Evolutionary conservation across 1,139 yeast species (phyloP).

Genomic region (Yamadazyma trypodendri): DNA sequence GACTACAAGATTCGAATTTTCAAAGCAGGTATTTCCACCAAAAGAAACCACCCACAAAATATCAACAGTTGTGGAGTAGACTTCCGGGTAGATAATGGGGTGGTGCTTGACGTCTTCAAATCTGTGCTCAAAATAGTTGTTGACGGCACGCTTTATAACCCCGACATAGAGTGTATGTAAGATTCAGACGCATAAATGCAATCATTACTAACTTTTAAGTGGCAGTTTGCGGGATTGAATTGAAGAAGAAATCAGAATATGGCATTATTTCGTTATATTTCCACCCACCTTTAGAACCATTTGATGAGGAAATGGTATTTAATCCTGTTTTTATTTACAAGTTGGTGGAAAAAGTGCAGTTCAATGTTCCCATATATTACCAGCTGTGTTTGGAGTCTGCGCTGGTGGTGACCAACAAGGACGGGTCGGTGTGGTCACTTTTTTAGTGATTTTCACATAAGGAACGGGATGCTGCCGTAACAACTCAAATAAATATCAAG

Average conservation of each 20-base stretch:
- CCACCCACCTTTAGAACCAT: constrained; percentile 15
- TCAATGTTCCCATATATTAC: constrained; percentile 7
- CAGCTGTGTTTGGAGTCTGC: background rate
- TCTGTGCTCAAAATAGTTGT: constrained; percentile 12
- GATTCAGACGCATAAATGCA: background rate
- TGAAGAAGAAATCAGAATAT: constrained; percentile 17
- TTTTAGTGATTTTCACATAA: background rate
- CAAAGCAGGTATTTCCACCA: constrained; percentile 18
- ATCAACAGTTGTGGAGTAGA: constrained; percentile 13
- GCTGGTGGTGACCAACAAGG: background rate
- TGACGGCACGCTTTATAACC: constrained; percentile 17
- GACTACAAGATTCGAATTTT: constrained; percentile 14
- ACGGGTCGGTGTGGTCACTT: background rate
- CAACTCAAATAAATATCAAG: no score
- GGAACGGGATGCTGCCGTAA: no score
- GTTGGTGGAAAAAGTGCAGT: constrained; percentile 17
- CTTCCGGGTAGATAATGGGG: constrained; percentile 12
- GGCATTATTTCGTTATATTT: constrained; percentile 24
- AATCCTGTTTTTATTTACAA: constrained; percentile 10
- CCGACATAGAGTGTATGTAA: constrained; percentile 17
- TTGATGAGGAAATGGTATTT: constrained; percentile 10
- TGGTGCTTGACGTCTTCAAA: constrained; percentile 15
- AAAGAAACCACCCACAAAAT: constrained; percentile 12
- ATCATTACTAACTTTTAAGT: constrained; percentile 12
- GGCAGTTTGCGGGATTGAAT: constrained; percentile 21